Evolutionary conservation across 306 rosid species (phyloP).

Genomic region (Cucurbita maxima): DNA sequence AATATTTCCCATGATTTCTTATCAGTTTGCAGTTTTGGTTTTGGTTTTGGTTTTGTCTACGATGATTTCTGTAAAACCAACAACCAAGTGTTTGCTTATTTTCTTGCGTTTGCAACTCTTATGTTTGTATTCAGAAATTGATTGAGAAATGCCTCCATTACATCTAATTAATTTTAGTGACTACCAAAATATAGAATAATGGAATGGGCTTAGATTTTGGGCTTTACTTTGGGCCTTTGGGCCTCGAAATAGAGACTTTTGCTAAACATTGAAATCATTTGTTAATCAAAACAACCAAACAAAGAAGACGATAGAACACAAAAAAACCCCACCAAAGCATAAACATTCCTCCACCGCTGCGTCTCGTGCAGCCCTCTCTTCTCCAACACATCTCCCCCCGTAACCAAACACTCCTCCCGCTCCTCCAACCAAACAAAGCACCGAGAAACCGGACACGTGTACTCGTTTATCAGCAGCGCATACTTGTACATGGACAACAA

Average conservation of each 20-base stretch:
- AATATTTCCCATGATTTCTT: too few species aligned
- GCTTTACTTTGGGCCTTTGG: neutral
- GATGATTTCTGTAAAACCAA: too few species aligned
- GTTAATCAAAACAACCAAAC: constrained; percentile 60
- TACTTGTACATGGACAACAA: constrained; percentile 81
- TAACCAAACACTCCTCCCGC: constrained; percentile 48
- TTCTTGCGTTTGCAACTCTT: too few species aligned
- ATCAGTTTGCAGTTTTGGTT: too few species aligned
- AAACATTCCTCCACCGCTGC: constrained; percentile 63
- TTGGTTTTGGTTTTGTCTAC: neutral
- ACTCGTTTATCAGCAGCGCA: constrained; percentile 74
- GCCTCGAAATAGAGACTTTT: too few species aligned
- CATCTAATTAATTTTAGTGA: too few species aligned
- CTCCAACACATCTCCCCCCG: constrained; percentile 53
- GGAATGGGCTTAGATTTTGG: neutral
- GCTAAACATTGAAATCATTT: neutral
- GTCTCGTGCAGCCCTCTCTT: constrained; percentile 48
- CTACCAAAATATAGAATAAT: neutral
- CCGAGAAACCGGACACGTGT: constrained; percentile 43
- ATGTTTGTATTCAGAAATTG: too few species aligned
- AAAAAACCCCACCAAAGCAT: constrained; percentile 60
- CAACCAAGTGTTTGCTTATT: too few species aligned
- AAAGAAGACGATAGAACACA: constrained; percentile 64
- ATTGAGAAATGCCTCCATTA: too few species aligned
- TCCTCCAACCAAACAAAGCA: constrained; percentile 70